Base-by-base conservation (phyloP, 495 filamentous ascomycete genomes). In the Astrocystis sublimbata region DNA sequence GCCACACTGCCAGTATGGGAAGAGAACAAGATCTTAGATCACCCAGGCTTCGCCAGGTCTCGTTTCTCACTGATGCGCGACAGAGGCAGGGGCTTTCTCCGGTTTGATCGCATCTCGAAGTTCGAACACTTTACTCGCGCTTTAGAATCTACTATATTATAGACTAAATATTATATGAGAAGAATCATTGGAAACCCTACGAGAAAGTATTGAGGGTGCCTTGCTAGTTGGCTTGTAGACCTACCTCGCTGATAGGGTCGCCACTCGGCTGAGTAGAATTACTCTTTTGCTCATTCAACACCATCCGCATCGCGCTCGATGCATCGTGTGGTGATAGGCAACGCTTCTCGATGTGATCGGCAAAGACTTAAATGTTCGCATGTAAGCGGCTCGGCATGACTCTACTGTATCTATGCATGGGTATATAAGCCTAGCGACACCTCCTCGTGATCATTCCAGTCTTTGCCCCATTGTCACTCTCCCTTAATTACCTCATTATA, bases 1-100 rank as follows among this genome's bases (percentile, higher is more conserved):
- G 63, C 36, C 65, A 51, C 9, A 21, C 50, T 12, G 45, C 54
- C 17, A 43, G 43, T 13, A 47, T 46, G 49, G 66, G 64, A 9
- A 64, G 58, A 31, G 40, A 62, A 10, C 21, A 17, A 10, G 43
- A 63, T 7, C 59, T 54, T 13, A 63, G 62, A 33, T 38, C 12
- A 24, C 26, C 19, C 1, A 61, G 47, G 46, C 65, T 67, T 28
- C 65, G 69, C 7, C 69, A 67, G 49, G 67, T 71, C 19, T 63
- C 66, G 10, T 71, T 71, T 33, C 63, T 58, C 7, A 60, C 66
- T 35, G 61, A 62, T 5, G 61, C 69, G 19, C 38, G 64, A 36
- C 58, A 47, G 45, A 58, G 31, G 10, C 62, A 62, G 9, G 50
- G 36, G 6, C 31, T 45, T 9, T 70, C 58, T 35, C 60, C 59